phyloP scores from a whole-genome alignment of 2,329 filamentous ascomycete genomes.

The Colletotrichum spinosum region DNA sequence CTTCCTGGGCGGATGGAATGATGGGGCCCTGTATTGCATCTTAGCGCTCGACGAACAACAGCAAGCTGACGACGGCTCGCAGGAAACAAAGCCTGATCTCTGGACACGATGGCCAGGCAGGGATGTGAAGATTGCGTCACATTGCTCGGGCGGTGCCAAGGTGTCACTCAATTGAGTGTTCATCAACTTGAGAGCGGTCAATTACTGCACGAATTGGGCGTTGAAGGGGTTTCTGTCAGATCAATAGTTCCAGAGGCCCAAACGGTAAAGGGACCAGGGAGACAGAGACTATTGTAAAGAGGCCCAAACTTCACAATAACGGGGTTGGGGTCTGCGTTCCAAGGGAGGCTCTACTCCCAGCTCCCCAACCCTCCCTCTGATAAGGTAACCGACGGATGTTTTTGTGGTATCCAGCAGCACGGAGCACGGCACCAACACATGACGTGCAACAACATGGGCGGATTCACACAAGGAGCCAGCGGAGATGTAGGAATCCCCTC shows the following conservation, averaged over 20 bases:
- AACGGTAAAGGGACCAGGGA: constrained; percentile 31
- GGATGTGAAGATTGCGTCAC: constrained; percentile 20
- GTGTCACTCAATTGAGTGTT: constrained; percentile 2
- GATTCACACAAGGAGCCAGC: constrained; percentile 1
- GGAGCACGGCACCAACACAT: background rate
- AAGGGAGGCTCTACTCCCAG: constrained; percentile 10
- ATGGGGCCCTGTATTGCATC: constrained; percentile 30
- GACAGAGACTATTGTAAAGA: constrained; percentile 13
- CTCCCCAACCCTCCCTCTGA: background rate
- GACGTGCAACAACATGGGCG: background rate
- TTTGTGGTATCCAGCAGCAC: too few species aligned
- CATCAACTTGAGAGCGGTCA: background rate
- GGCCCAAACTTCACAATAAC: background rate
- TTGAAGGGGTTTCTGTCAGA: constrained; percentile 7
- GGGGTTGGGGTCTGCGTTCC: constrained; percentile 20
- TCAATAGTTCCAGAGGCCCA: constrained; percentile 27
- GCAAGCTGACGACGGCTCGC: background rate
- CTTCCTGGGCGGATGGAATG: constrained; percentile 21
- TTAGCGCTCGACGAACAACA: constrained; percentile 22
- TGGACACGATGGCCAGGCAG: background rate
- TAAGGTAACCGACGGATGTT: background rate
- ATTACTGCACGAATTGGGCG: background rate
- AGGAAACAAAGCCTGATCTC: background rate
- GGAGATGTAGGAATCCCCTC: constrained; percentile 1
- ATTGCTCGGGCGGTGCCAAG: background rate